These are phyloP conservation scores for Cryptococcus wingfieldii DNA, from an alignment of 1,284 basidiomycete species.

Conservation along the genomic window DNA sequence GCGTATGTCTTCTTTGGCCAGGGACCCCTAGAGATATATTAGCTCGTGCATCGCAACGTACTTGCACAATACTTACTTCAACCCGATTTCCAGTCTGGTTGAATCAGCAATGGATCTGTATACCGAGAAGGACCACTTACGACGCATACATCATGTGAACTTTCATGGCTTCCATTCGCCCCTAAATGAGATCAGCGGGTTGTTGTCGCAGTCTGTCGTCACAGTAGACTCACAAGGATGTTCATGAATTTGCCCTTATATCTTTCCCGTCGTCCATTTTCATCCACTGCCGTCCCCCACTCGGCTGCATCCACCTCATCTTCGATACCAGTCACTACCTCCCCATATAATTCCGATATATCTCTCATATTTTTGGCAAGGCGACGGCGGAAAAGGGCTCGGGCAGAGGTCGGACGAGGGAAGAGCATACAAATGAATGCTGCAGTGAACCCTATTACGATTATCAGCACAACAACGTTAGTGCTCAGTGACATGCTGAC, in stretches of 20 bases:
- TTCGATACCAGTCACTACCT: conserved; percentile 39
- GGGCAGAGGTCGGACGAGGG: conserved; percentile 42
- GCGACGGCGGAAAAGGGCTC: conserved; percentile 34
- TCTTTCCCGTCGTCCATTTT: conserved; percentile 17
- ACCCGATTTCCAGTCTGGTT: conserved; percentile 30
- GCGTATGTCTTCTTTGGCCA: conserved; percentile 45
- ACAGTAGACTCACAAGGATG: conserved; percentile 25
- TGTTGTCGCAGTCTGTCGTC: background rate
- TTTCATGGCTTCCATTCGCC: conserved; percentile 27
- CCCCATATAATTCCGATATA: conserved; percentile 39
- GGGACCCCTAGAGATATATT: conserved; percentile 28
- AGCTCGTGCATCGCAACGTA: background rate
- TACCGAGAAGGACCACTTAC: conserved; percentile 13
- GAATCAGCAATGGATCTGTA: background rate
- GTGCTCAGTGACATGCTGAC: conserved; percentile 9
- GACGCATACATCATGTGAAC: conserved; percentile 29
- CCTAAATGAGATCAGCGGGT: conserved; percentile 12
- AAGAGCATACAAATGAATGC: conserved; percentile 44
- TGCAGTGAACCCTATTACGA: conserved; percentile 33
- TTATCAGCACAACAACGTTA: background rate
- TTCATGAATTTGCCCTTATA: conserved; percentile 30
- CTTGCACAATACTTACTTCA: conserved; percentile 17
- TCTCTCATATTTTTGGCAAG: conserved; percentile 38
- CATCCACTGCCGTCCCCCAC: conserved; percentile 3
- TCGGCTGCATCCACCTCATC: conserved; percentile 21